Conservation (phyloP, 805 yeast species). For the Wickerhamiella bombiphila region DNA sequence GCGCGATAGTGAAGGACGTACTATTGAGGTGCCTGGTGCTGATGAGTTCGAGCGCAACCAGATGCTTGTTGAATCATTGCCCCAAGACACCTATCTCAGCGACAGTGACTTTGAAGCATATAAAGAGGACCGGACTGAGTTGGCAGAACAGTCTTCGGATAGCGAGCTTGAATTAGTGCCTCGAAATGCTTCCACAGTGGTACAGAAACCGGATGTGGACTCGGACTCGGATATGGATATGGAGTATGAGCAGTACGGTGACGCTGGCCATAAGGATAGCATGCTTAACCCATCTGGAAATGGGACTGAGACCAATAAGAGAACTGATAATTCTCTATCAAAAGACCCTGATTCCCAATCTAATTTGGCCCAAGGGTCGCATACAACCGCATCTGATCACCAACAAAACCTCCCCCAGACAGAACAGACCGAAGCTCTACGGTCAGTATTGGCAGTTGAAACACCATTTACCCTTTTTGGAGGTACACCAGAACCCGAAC, state of each 20-base stretch:
- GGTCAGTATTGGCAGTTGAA: conserved; percentile 41
- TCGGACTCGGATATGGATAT: conserved; percentile 1
- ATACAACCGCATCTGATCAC: no score
- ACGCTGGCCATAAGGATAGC: not conserved
- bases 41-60: conserved; percentile 21
- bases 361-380: no score
- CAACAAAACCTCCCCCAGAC: no score
- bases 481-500: conserved; percentile 25
- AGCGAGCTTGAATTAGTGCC: conserved; percentile 29
- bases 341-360: not conserved
- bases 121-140: conserved; percentile 9
- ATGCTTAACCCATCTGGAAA: no score
- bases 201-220: not conserved
- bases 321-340: not conserved
- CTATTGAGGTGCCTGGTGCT: conserved; percentile 41
- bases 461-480: conserved; percentile 31
- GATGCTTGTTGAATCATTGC: conserved; percentile 9
- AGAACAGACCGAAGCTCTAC: conserved; percentile 41
- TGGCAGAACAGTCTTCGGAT: conserved; percentile 29
- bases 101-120: conserved; percentile 20
- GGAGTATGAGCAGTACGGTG: not conserved
- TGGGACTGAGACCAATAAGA: no score
- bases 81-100: conserved; percentile 11
- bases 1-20: conserved; percentile 68
- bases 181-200: conserved; percentile 16